These are phyloP conservation scores for Boletus barrowsii DNA, from an alignment of 768 basidiomycete genomes.

Conservation along the genomic window DNA sequence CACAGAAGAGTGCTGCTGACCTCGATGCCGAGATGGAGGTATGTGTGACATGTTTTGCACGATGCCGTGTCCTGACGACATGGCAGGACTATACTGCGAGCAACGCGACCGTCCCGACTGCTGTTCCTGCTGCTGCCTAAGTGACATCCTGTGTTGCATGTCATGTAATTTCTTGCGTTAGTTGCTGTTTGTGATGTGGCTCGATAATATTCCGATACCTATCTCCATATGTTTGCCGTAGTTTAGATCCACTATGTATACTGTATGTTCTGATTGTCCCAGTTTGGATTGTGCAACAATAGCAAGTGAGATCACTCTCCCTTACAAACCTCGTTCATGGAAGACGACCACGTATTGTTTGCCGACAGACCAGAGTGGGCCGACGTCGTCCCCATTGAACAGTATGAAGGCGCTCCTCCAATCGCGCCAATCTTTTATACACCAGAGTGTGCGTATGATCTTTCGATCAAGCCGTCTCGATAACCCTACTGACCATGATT, in stretches of 20 bases:
- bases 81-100: constrained; percentile 66
- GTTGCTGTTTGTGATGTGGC: constrained; percentile 5
- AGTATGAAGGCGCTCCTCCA: constrained; percentile 75
- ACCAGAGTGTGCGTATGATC: constrained; percentile 66
- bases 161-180: constrained; percentile 1
- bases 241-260: constrained; percentile 24
- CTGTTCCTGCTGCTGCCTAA: constrained; percentile 40
- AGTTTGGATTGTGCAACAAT: background rate
- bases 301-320: no score
- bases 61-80: background rate
- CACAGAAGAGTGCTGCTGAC: constrained; percentile 80
- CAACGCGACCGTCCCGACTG: constrained; percentile 44
- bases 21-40: constrained; percentile 99
- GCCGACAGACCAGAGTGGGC: constrained; percentile 70
- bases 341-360: constrained; percentile 39
- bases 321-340: background rate
- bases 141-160: constrained; percentile 2
- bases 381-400: constrained; percentile 75
- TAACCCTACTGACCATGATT: background rate
- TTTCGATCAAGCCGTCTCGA: constrained; percentile 5
- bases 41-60: constrained; percentile 15
- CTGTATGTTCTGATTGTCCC: constrained; percentile 12
- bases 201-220: constrained; percentile 24
- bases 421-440: constrained; percentile 93
- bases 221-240: constrained; percentile 14